These are phyloP conservation scores for Cucumis hystrix DNA, from an alignment of 306 rosid species.

Conservation along the genomic window DNA sequence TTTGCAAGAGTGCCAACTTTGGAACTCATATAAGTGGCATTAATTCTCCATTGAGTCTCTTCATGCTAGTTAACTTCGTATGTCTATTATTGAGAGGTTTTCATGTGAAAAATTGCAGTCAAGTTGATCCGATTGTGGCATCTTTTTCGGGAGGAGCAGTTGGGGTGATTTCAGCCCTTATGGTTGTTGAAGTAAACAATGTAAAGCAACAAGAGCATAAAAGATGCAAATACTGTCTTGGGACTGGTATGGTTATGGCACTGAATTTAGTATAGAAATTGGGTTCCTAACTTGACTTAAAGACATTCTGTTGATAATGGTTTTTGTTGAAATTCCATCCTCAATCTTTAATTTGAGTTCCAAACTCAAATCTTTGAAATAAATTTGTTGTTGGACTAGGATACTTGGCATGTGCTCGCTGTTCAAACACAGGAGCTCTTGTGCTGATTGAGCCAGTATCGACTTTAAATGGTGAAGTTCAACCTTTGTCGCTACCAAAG, in stretches of 20 bases:
- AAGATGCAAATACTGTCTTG: slow-evolving; percentile 95
- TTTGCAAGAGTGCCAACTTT: background rate
- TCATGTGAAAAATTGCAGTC: slow-evolving; percentile 26
- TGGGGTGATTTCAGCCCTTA: slow-evolving; percentile 87
- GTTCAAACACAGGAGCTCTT: slow-evolving; percentile 70
- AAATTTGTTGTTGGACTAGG: slow-evolving; percentile 23
- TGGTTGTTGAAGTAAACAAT: slow-evolving; percentile 96
- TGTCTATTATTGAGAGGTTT: background rate
- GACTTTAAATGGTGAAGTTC: slow-evolving; percentile 30
- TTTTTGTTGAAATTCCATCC: background rate
- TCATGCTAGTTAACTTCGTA: background rate
- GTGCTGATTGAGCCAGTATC: slow-evolving; percentile 64
- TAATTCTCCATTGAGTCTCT: background rate
- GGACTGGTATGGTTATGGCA: slow-evolving; percentile 54
- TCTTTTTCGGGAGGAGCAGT: slow-evolving; percentile 99
- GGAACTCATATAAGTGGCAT: background rate
- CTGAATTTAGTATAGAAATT: background rate
- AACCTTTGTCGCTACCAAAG: slow-evolving; percentile 59
- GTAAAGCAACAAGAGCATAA: slow-evolving; percentile 92
- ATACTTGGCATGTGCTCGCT: slow-evolving; percentile 93
- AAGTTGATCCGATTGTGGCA: slow-evolving; percentile 97
- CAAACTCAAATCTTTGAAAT: background rate
- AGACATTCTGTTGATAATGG: background rate
- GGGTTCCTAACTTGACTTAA: background rate
- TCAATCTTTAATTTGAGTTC: background rate